Evolutionary conservation across 2,329 filamentous ascomycete species (phyloP).

Genomic region (Coniochaeta hoffmannii): DNA sequence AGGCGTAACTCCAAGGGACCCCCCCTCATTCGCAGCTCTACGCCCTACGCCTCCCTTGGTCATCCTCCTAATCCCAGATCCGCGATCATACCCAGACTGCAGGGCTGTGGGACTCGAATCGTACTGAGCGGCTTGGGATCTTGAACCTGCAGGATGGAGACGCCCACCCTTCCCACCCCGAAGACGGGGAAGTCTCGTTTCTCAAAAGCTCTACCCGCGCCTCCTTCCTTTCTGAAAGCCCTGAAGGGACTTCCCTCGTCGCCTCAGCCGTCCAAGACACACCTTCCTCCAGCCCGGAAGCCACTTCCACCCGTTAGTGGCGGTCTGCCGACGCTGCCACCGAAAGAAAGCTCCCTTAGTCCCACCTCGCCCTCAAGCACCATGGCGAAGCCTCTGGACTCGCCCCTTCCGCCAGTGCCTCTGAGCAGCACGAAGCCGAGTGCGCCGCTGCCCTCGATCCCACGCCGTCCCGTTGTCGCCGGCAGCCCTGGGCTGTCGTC

Average conservation of each 20-base stretch:
- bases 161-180: constrained; percentile 16
- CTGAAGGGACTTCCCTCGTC: background rate
- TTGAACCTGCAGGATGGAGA: constrained; percentile 14
- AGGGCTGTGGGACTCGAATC: background rate
- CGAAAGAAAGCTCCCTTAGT: constrained; percentile 7
- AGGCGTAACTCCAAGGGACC: background rate
- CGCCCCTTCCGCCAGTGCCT: constrained; percentile 24
- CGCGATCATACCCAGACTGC: background rate
- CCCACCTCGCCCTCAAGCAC: background rate
- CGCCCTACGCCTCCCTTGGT: background rate
- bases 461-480: background rate
- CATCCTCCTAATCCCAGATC: background rate
- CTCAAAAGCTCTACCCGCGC: constrained; percentile 49
- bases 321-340: constrained; percentile 11
- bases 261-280: constrained; percentile 7
- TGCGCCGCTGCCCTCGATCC: constrained; percentile 9
- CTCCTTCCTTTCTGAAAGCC: constrained; percentile 24
- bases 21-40: background rate
- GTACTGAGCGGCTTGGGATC: background rate
- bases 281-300: constrained; percentile 3
- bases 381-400: constrained; percentile 17
- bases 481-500: constrained; percentile 20
- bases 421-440: constrained; percentile 11
- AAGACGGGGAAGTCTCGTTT: constrained; percentile 44
- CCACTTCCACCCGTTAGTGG: background rate